Base-by-base conservation (phyloP, 768 basidiomycete genomes). In the Termitomyces titanicus region DNA sequence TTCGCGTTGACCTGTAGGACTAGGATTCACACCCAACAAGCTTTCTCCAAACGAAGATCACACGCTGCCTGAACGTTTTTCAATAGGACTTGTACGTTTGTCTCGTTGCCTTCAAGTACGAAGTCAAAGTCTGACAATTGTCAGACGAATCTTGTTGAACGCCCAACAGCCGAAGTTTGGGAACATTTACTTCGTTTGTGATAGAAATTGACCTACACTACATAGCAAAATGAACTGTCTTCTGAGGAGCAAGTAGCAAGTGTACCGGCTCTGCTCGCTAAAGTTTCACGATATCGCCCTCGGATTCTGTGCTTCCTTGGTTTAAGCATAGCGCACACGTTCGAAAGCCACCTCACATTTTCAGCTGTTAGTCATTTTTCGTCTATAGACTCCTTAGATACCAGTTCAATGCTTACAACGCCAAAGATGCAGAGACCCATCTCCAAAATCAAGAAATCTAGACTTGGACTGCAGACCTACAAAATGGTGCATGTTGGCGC, bases 261-360 rank as follows among this genome's bases (percentile, higher is more conserved):
- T 5, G 87, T 90, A 0, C 82, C 84, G 1, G 57, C 63, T 0
- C 72, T 94, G 7, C 73, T 93, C 0, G 60, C 61, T 20, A 94
- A 92, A 65, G 70, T 94, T 18, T 63, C 70, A 0, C 69, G 65
- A 9, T 77, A 77, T 59, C 77, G 78, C 11, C 92, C 92, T 0
- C 74, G 75, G 3, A 72, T 94, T 5, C 77, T 92, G 0, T 92
- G 89, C 63, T 89, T 94, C 62, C 85, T 93, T 1, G 92, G 93
- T 1, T 74, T 89, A 56, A 76, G 78, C 9, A 92, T 94, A 31
- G 71, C 77, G 37, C 65, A 73, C 55, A 55, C 62, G 60, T 66
- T 75, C 39, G 59, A 78, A 61, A 58, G 67, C 39, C 47, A 66
- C 22, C 51, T 70, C 11, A 40, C n/a, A 56, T 13, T 50, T 53